phyloP scores from a whole-genome alignment of 257 asterid species.

The Misopates orontium region DNA sequence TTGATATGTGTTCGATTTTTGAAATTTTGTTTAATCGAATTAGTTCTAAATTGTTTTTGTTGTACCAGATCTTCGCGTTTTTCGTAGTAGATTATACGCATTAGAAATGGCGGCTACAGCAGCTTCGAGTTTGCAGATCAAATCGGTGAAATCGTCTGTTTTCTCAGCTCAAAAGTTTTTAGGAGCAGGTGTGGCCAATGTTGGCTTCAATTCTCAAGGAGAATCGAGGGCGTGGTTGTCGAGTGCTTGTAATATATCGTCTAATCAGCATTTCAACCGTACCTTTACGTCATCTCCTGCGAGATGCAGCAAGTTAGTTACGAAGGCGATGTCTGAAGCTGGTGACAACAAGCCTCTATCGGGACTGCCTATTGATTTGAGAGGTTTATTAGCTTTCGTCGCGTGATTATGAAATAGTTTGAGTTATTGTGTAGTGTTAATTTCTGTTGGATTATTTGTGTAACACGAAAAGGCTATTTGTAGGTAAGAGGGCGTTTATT shows the following conservation, averaged over 20 bases:
- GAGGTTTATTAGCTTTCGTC: constrained; percentile 40
- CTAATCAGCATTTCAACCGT: constrained; percentile 40
- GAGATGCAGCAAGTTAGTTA: constrained; percentile 37
- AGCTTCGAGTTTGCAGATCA: constrained; percentile 60
- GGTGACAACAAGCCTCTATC: constrained; percentile 50
- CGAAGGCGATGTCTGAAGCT: constrained; percentile 63
- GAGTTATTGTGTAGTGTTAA: too few species aligned
- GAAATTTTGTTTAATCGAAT: too few species aligned
- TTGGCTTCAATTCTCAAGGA: constrained; percentile 31
- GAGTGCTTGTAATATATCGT: constrained; percentile 52
- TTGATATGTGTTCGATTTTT: too few species aligned
- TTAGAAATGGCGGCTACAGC: constrained; percentile 49
- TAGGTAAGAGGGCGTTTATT: constrained; percentile 86
- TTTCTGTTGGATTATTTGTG: not conserved
- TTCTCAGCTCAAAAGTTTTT: constrained; percentile 41
- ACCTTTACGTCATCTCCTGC: constrained; percentile 49
- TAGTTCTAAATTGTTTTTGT: too few species aligned
- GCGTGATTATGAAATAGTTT: not conserved
- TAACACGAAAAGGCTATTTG: constrained; percentile 16
- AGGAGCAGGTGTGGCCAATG: constrained; percentile 33
- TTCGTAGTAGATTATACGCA: too few species aligned
- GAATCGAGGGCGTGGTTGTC: constrained; percentile 52
- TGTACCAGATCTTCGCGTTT: too few species aligned
- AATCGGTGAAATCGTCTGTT: constrained; percentile 52
- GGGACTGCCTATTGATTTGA: constrained; percentile 62